phyloP scores from a whole-genome alignment of 2,329 filamentous ascomycete genomes.

The Botrytis galanthina region DNA sequence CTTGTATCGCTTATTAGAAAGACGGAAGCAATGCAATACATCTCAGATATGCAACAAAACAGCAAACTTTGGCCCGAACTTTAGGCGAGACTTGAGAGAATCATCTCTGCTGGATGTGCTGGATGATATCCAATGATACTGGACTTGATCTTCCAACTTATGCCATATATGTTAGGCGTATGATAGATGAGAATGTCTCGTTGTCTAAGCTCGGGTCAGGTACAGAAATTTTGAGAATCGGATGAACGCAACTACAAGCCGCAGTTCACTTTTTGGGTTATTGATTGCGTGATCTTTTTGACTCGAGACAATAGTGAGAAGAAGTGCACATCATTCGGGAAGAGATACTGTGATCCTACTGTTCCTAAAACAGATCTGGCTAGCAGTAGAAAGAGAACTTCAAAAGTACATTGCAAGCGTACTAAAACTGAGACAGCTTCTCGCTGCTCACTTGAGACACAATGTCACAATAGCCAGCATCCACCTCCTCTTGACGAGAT shows the following conservation, averaged over 20 bases:
- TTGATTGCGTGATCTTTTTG: neutral
- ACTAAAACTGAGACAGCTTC: neutral
- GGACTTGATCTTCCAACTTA: neutral
- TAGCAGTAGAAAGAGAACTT: neutral
- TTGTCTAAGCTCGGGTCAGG: neutral
- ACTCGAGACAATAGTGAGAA: neutral
- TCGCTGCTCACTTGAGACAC: neutral
- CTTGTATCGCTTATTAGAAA: neutral
- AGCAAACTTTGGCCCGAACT: neutral
- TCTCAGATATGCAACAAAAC: slow-evolving; percentile 3
- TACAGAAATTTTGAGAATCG: neutral
- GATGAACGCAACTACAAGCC: neutral
- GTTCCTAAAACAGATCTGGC: neutral
- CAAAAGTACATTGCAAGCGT: neutral
- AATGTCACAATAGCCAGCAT: neutral
- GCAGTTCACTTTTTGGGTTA: neutral
- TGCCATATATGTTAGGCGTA: neutral
- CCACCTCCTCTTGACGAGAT: neutral
- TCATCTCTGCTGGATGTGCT: neutral
- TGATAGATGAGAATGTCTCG: neutral
- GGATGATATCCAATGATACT: neutral
- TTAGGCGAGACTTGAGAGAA: neutral
- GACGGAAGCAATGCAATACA: neutral
- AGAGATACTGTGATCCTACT: neutral
- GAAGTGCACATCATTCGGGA: neutral